phyloP scores from a whole-genome alignment of 2,329 filamentous ascomycete species.

The Fusarium sp. region DNA sequence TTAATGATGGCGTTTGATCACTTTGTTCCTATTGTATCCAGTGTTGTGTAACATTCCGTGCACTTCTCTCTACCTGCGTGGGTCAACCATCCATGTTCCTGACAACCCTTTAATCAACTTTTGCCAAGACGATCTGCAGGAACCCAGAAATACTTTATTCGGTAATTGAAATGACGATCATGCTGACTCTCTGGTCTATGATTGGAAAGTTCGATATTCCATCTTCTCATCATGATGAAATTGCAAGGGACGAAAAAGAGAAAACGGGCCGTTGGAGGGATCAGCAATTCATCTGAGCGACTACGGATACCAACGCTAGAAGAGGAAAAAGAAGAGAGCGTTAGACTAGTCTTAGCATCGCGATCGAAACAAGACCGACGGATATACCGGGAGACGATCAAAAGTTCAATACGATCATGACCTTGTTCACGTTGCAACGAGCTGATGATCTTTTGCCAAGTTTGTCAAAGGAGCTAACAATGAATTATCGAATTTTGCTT shows the following conservation, averaged over 20 bases:
- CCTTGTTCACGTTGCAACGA: conserved; percentile 6
- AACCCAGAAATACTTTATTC: conserved; percentile 16
- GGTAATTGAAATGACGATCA: conserved; percentile 16
- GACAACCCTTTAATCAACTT: conserved; percentile 3
- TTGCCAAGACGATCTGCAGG: conserved; percentile 40
- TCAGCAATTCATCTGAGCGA: background rate
- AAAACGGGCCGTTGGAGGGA: conserved; percentile 9
- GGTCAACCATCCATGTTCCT: conserved; percentile 8
- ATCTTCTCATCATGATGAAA: background rate
- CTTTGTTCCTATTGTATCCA: background rate
- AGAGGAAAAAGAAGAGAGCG: background rate
- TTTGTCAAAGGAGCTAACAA: conserved; percentile 13
- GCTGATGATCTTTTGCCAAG: conserved; percentile 18
- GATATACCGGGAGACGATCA: background rate
- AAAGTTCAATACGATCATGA: conserved; percentile 9
- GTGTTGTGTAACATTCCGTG: conserved; percentile 15
- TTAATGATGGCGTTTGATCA: conserved; percentile 2
- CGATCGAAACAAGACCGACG: conserved; percentile 3
- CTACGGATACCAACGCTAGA: background rate
- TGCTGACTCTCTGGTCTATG: background rate
- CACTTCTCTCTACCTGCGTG: background rate
- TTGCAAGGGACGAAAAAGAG: background rate
- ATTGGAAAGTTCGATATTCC: conserved; percentile 6
- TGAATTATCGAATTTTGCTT: conserved; percentile 27
- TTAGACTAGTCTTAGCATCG: background rate